Conservation (phyloP, 257 asterid genomes). For the Verbena officinalis region DNA sequence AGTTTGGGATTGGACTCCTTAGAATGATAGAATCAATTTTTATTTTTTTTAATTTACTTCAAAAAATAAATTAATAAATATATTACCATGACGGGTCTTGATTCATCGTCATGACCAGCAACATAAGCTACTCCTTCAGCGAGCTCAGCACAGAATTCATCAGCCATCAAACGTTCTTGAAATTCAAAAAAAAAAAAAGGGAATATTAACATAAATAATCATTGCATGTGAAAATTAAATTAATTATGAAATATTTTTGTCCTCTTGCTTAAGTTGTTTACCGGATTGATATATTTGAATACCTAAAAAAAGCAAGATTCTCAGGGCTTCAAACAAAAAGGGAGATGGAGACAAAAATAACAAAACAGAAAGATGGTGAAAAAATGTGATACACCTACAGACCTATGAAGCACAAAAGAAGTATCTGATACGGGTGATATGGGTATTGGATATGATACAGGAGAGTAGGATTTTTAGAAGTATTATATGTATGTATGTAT, state of each 20-base stretch:
- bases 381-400: neutral
- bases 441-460: no score
- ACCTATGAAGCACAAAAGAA: no score
- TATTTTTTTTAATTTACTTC: no score
- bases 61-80: neutral
- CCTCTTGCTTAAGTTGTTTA: neutral
- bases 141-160: conserved; percentile 83
- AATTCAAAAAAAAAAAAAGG: conserved; percentile 25
- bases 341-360: conserved; percentile 4
- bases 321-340: conserved; percentile 18
- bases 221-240: neutral
- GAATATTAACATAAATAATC: neutral
- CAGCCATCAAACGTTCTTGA: conserved; percentile 77
- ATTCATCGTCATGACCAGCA: conserved; percentile 79
- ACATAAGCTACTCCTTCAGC: conserved; percentile 87
- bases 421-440: no score
- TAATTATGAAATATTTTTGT: neutral
- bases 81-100: conserved; percentile 78
- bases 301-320: conserved; percentile 13
- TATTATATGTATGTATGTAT: neutral
- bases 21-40: no score
- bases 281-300: neutral
- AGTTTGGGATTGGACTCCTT: no score
- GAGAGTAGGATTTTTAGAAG: no score
- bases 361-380: conserved; percentile 5